A percentile compares a stretch with the other conserved stretches of the same genome.
Evolutionary conservation across 805 yeast species (phyloP).

Genomic region (Saccharomycopsis sp.): DNA sequence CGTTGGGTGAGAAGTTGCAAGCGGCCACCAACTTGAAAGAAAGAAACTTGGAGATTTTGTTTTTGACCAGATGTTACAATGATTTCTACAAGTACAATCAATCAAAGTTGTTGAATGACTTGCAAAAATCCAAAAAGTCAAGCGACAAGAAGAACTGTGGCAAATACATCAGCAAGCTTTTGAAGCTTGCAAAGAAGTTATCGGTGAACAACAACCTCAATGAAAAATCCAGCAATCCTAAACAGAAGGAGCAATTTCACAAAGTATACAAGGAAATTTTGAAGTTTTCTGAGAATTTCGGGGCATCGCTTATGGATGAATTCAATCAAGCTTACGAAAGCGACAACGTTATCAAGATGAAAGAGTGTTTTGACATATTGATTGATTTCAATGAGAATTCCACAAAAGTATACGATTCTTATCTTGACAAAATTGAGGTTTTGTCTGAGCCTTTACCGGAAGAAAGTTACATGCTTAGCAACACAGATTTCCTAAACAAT

Average conservation of each 20-base stretch:
- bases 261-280: slow-evolving; percentile 41
- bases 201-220: not conserved
- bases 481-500: slow-evolving; percentile 21
- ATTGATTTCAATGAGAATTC: slow-evolving; percentile 75
- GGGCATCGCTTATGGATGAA: slow-evolving; percentile 53
- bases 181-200: slow-evolving; percentile 16
- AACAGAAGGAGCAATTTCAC: too few relatives aligned
- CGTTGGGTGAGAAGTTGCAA: slow-evolving; percentile 60
- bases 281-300: slow-evolving; percentile 69
- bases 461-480: slow-evolving; percentile 31
- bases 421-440: slow-evolving; percentile 69
- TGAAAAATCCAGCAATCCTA: not conserved
- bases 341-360: slow-evolving; percentile 62
- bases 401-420: slow-evolving; percentile 67
- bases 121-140: slow-evolving; percentile 37
- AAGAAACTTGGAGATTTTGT: slow-evolving; percentile 61
- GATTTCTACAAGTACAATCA: slow-evolving; percentile 52
- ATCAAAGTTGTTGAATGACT: slow-evolving; percentile 46
- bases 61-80: slow-evolving; percentile 66
- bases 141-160: slow-evolving; percentile 63
- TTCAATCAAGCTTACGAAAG: slow-evolving; percentile 69
- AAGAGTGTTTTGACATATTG: slow-evolving; percentile 64
- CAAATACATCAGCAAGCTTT: slow-evolving; percentile 21
- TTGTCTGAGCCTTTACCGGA: slow-evolving; percentile 35
- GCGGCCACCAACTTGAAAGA: slow-evolving; percentile 65